A percentile compares a stretch with the other conserved stretches of the same genome.
Conservation (phyloP, 805 yeast genomes). For the Metschnikowia shivogae region DNA sequence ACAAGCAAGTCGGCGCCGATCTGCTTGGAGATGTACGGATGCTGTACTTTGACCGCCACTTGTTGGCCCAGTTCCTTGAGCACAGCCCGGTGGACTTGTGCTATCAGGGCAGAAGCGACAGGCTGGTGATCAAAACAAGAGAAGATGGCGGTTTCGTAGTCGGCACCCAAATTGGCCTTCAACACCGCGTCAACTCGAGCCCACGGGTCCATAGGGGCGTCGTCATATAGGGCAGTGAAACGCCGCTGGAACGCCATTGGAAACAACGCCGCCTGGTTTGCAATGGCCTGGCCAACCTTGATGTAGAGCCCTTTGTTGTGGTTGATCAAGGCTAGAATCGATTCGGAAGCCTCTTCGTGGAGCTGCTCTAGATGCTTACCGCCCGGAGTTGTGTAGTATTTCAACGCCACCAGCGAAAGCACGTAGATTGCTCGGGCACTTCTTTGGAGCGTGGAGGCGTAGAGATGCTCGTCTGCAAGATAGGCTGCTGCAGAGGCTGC, state of each 20-base stretch:
- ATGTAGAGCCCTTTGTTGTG: conserved; percentile 52
- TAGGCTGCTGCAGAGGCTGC: conserved; percentile 17
- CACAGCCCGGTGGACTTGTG: conserved; percentile 60
- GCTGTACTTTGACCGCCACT: conserved; percentile 69
- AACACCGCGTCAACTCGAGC: conserved; percentile 38
- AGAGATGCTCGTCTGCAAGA: conserved; percentile 33
- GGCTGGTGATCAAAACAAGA: conserved; percentile 50
- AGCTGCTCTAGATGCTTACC: conserved; percentile 40
- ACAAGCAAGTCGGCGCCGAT: conserved; percentile 57
- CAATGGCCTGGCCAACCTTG: conserved; percentile 75
- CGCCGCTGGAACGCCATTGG: conserved; percentile 61
- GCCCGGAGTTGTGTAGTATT: conserved; percentile 49
- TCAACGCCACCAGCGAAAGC: conserved; percentile 50
- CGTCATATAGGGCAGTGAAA: conserved; percentile 58
- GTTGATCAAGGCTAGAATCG: conserved; percentile 26
- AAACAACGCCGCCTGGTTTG: conserved; percentile 66
- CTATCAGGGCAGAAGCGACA: conserved; percentile 71
- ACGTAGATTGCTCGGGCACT: conserved; percentile 48
- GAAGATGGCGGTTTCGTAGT: conserved; percentile 39
- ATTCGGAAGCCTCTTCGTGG: conserved; percentile 55
- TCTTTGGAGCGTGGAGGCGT: conserved; percentile 50
- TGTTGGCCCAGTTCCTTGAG: conserved; percentile 40
- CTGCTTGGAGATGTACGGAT: conserved; percentile 57
- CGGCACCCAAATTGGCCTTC: conserved; percentile 36
- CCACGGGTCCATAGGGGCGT: conserved; percentile 63